Evolutionary conservation across 1,284 basidiomycete species (phyloP).

Genomic region (Fomitopsis betulina): DNA sequence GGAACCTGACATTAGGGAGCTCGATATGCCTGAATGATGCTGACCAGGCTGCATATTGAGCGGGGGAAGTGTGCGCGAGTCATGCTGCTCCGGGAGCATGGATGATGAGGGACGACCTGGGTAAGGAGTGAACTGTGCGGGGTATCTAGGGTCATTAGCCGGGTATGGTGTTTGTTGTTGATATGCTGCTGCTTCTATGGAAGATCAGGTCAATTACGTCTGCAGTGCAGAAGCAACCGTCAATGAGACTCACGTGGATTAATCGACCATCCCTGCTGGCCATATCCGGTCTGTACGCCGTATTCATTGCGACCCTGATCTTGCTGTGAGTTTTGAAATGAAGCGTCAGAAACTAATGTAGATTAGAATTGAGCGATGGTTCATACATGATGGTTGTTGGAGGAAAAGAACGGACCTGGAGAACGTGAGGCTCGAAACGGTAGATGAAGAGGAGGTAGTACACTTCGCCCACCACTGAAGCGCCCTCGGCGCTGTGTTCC

Average conservation of each 20-base stretch:
- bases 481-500: constrained; percentile 35
- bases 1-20: constrained; percentile 13
- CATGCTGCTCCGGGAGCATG: constrained; percentile 36
- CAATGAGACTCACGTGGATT: constrained; percentile 38
- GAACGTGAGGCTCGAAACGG: constrained; percentile 81
- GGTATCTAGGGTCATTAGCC: constrained; percentile 46
- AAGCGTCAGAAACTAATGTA: constrained; percentile 26
- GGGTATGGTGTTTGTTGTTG: constrained; percentile 23
- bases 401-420: constrained; percentile 72
- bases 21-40: constrained; percentile 19
- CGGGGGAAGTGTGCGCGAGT: constrained; percentile 44
- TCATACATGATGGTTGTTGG: constrained; percentile 23
- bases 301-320: constrained; percentile 56
- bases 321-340: constrained; percentile 57
- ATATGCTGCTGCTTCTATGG: constrained; percentile 18
- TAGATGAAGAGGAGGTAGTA: constrained; percentile 79
- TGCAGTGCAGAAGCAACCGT: constrained; percentile 16
- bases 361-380: constrained; percentile 21
- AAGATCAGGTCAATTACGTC: constrained; percentile 10
- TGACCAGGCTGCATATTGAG: constrained; percentile 33
- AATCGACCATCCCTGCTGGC: constrained; percentile 41
- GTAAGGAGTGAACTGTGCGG: constrained; percentile 43
- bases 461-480: constrained; percentile 76
- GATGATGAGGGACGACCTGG: constrained; percentile 43
- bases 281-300: constrained; percentile 40